Evolutionary conservation across 2,329 filamentous ascomycete species (phyloP), one percentile per base, ranked within the genome.

Genomic region (Verticillium albo-atrum): DNA sequence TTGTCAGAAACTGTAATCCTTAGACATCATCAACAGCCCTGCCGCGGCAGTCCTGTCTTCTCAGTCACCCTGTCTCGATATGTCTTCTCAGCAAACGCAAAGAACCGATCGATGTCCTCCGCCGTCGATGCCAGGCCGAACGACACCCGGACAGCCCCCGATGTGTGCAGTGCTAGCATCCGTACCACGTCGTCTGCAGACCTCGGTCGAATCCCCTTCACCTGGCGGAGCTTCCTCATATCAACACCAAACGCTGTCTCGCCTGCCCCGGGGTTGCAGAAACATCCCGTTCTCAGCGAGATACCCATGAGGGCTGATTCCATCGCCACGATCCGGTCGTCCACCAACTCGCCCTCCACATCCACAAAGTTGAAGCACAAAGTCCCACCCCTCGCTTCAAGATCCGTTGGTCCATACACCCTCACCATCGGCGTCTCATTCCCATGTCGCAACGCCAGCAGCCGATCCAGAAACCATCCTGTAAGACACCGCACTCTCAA

Each of bases 181-280:
- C 60, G 53, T 1, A 67, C 25, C n/a, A 68, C 62, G n/a, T 68
- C 62, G 6, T 72, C 67, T 25, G 69, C 23, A 9, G 59, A 64
- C n/a, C 26, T 51, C 27, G 37, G 60, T 27, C 59, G 57, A 2
- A 51, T 26, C 15, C 47, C 62, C 50, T 59, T 64, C 23, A 71
- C 52, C 0, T 56, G 30, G 3, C 34, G 23, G 23, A 68, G 42
- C 12, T 59, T 55, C 20, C 59, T 55, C 2, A 57, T 58, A 17
- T 65, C 60, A n/a, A 76, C 54, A 2, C 65, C 68, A 17, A 77
- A 67, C 0, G 73, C 73, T 1, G 64, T 63, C 64, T 77, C 74
- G 17, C 71, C 72, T 0, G 68, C 75, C 3, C 75, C 75, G 0
- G 75, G 75, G 42, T 78, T 77, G 61, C 75, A 77, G 62, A 77